Percentiles rank a stretch among this genome's conserved stretches.
Evolutionary conservation across 2,329 filamentous ascomycete genomes (phyloP).

Genomic region (Penicillium thymicola): DNA sequence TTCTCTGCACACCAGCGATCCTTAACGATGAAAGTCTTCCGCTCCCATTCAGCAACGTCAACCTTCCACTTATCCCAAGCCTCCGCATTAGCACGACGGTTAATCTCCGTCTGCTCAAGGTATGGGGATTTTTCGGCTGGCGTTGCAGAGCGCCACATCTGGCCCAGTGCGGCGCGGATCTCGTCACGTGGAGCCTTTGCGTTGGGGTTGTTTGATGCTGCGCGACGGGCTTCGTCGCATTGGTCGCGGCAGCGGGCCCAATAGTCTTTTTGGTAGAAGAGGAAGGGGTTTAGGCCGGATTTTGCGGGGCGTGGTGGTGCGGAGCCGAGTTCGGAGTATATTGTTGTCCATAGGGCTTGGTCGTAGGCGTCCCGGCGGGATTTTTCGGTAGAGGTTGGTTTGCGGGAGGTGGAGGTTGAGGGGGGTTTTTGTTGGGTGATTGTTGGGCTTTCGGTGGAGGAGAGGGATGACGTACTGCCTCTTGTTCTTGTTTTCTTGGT

Average conservation of each 20-base stretch:
- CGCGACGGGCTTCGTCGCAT: slow-evolving; percentile 66
- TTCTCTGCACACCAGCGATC: slow-evolving; percentile 40
- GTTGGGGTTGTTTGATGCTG: slow-evolving; percentile 61
- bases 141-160: slow-evolving; percentile 81
- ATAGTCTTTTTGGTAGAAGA: slow-evolving; percentile 78
- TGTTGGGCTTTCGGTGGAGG: slow-evolving; percentile 23
- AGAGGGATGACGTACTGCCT: neutral
- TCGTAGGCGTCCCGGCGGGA: slow-evolving; percentile 52
- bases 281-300: slow-evolving; percentile 76
- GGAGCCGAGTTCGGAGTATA: slow-evolving; percentile 65
- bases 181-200: slow-evolving; percentile 68
- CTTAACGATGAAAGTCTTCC: slow-evolving; percentile 37
- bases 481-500: slow-evolving; percentile 6
- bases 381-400: slow-evolving; percentile 20
- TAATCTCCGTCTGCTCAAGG: slow-evolving; percentile 67
- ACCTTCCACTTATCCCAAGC: slow-evolving; percentile 69
- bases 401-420: slow-evolving; percentile 11
- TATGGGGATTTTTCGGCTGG: slow-evolving; percentile 73
- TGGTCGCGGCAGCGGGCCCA: slow-evolving; percentile 62
- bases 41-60: slow-evolving; percentile 55
- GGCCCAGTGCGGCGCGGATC: slow-evolving; percentile 78
- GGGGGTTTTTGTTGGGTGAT: slow-evolving; percentile 1
- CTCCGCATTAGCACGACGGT: slow-evolving; percentile 65
- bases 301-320: slow-evolving; percentile 70
- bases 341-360: slow-evolving; percentile 55